Percentiles rank a stretch among this genome's conserved stretches.
These are phyloP conservation scores for Podaxis sp. DNA, from an alignment of 768 basidiomycete species.

Conservation along the genomic window DNA sequence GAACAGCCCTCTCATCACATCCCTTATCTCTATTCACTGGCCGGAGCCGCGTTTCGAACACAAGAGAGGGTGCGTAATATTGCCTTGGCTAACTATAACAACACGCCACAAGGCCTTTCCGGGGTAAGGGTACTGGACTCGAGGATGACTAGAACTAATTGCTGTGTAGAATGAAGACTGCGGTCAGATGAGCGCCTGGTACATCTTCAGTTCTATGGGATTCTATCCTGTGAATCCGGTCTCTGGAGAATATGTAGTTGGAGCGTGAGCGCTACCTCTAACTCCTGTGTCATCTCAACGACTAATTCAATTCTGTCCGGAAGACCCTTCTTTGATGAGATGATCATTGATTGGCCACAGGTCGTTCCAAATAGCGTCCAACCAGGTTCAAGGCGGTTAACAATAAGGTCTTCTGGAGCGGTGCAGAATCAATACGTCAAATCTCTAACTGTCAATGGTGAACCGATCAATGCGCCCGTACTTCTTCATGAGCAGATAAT, in stretches of 20 bases:
- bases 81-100: conserved; percentile 62
- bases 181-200: conserved; percentile 92
- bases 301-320: not conserved
- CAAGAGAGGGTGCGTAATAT: conserved; percentile 70
- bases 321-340: conserved; percentile 51
- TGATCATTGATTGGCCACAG: conserved; percentile 56
- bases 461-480: conserved; percentile 39
- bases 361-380: conserved; percentile 19
- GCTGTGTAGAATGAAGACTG: conserved; percentile 76
- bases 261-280: conserved; percentile 48
- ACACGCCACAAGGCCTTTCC: conserved; percentile 65
- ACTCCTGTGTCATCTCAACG: not conserved
- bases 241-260: conserved; percentile 72
- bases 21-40: conserved; percentile 75
- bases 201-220: conserved; percentile 77
- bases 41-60: conserved; percentile 65
- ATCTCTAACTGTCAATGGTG: conserved; percentile 57
- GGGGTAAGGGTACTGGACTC: conserved; percentile 45
- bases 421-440: conserved; percentile 60
- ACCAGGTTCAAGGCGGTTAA: conserved; percentile 34
- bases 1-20: conserved; percentile 79
- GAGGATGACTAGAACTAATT: not conserved
- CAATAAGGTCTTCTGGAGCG: conserved; percentile 58
- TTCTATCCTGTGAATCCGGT: conserved; percentile 87
- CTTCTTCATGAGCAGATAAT: conserved; percentile 64